phyloP scores from a whole-genome alignment of 1,284 basidiomycete species.

The Melampsora americana region DNA sequence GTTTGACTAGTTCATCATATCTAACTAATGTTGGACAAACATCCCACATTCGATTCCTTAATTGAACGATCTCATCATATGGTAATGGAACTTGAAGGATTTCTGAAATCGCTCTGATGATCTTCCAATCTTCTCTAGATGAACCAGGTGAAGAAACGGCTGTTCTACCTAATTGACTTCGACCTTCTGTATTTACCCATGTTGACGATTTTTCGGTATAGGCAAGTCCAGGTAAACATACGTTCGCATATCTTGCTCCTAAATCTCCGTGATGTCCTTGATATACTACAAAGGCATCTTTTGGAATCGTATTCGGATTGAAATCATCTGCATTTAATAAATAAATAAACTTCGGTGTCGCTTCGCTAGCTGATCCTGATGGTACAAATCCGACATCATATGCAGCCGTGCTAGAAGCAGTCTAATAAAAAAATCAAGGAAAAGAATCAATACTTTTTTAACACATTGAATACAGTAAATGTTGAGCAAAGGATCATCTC shows the following conservation, averaged over 20 bases:
- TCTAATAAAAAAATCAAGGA: slow-evolving; percentile 51
- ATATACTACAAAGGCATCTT: slow-evolving; percentile 95
- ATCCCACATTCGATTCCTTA: slow-evolving; percentile 96
- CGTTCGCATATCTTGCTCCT: slow-evolving; percentile 93
- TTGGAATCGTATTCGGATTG: slow-evolving; percentile 82
- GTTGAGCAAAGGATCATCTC: slow-evolving; percentile 51
- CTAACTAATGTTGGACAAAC: slow-evolving; percentile 85
- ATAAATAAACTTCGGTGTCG: slow-evolving; percentile 92
- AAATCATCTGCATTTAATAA: slow-evolving; percentile 95
- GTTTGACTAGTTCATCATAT: slow-evolving; percentile 79
- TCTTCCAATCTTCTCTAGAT: slow-evolving; percentile 97
- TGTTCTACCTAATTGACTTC: slow-evolving; percentile 82
- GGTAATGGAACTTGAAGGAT: slow-evolving; percentile 73
- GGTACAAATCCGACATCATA: slow-evolving; percentile 93
- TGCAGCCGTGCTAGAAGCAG: slow-evolving; percentile 86
- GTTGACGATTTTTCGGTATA: slow-evolving; percentile 95
- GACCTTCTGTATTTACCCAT: slow-evolving; percentile 97
- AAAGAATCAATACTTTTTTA: background rate
- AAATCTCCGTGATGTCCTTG: slow-evolving; percentile 98
- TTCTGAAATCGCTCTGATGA: slow-evolving; percentile 92
- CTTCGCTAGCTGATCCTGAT: slow-evolving; percentile 68
- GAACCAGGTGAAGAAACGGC: slow-evolving; percentile 95
- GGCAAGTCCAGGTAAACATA: slow-evolving; percentile 85
- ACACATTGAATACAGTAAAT: background rate
- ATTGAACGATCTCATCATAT: slow-evolving; percentile 81